These are phyloP conservation scores for Roridomyces roridus DNA, from an alignment of 768 basidiomycete species.

Conservation along the genomic window DNA sequence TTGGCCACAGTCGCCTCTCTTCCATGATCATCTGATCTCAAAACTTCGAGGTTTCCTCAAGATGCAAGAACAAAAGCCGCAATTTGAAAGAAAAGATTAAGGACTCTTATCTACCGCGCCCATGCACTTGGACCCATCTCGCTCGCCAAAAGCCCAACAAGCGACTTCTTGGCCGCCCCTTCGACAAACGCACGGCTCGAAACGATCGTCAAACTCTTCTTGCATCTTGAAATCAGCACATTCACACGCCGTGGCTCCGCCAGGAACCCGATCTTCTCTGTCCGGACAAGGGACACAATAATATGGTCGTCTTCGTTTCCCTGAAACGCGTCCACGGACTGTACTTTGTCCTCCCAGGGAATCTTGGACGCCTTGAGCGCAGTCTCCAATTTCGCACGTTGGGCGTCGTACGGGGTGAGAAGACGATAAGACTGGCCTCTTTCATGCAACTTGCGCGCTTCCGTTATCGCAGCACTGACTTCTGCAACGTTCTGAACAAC, in stretches of 20 bases:
- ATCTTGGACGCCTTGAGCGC: conserved; percentile 51
- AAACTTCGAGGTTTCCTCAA: no score
- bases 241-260: conserved; percentile 62
- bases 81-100: no score
- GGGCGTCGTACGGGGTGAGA: conserved; percentile 78
- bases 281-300: conserved; percentile 72
- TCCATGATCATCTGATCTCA: no score
- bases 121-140: conserved; percentile 27
- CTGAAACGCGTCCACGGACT: conserved; percentile 80
- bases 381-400: conserved; percentile 58
- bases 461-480: conserved; percentile 46
- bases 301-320: conserved; percentile 65
- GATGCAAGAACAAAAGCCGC: no score
- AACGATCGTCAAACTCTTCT: conserved; percentile 70
- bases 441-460: conserved; percentile 51
- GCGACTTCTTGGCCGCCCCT: conserved; percentile 35
- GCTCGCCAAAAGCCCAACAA: conserved; percentile 40
- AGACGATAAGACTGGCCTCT: conserved; percentile 52
- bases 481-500: conserved; percentile 59
- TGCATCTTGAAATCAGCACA: conserved; percentile 79
- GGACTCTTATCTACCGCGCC: conserved; percentile 12
- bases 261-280: conserved; percentile 68
- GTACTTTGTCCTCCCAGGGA: conserved; percentile 63
- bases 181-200: conserved; percentile 60
- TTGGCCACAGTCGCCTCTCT: no score